These are phyloP conservation scores for Exutisphaerella laricina DNA, from an alignment of 2,329 filamentous ascomycete genomes.

Conservation along the genomic window DNA sequence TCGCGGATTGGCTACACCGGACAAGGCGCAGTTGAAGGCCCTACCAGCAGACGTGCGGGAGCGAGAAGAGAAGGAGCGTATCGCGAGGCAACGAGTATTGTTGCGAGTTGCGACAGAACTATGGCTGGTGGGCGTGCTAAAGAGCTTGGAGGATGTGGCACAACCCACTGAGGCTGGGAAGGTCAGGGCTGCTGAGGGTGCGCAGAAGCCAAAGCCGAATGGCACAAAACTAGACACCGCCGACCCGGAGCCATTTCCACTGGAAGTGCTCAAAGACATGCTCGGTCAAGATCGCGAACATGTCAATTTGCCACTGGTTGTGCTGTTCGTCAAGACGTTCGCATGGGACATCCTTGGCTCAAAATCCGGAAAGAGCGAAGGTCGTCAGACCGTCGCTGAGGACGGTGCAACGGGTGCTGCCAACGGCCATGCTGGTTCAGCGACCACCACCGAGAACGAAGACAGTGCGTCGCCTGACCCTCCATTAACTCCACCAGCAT, in stretches of 20 bases:
- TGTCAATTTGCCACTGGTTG: constrained; percentile 80
- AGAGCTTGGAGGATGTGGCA: constrained; percentile 68
- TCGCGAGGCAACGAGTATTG: constrained; percentile 77
- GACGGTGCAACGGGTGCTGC: constrained; percentile 61
- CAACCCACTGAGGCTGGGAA: constrained; percentile 60
- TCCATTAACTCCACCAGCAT: constrained; percentile 67
- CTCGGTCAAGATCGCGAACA: constrained; percentile 92
- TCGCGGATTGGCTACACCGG: constrained; percentile 83
- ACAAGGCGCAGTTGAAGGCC: constrained; percentile 75
- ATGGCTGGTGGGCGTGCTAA: constrained; percentile 85
- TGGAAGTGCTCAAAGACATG: constrained; percentile 96
- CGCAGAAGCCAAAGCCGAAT: constrained; percentile 60
- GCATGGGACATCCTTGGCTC: constrained; percentile 91
- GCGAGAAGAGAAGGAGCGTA: constrained; percentile 90
- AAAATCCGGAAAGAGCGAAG: constrained; percentile 63
- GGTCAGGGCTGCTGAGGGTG: constrained; percentile 49
- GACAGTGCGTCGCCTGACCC: constrained; percentile 55
- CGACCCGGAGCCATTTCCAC: constrained; percentile 82
- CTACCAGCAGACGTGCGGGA: constrained; percentile 78
- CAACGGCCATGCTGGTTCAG: constrained; percentile 48
- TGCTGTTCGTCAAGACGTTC: constrained; percentile 93
- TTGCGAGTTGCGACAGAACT: constrained; percentile 89
- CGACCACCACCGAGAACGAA: constrained; percentile 48
- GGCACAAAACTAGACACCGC: constrained; percentile 52
- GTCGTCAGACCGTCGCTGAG: constrained; percentile 77